A percentile compares a stretch with the other conserved stretches of the same genome.
Evolutionary conservation across 371 early-diverging fungal species (phyloP).

Genomic region (Lichtheimia ornata): DNA sequence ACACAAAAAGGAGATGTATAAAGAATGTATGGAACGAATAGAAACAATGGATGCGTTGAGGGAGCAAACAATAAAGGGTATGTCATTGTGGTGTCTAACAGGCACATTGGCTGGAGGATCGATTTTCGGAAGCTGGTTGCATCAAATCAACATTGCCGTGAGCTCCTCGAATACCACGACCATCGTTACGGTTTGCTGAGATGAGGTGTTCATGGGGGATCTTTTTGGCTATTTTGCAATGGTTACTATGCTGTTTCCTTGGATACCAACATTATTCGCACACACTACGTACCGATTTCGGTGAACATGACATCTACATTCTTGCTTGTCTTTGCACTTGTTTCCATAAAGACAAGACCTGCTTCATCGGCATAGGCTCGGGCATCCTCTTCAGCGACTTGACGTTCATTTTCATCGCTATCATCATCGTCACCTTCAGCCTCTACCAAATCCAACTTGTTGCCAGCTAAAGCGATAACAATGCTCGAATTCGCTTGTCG

Average conservation of each 20-base stretch:
- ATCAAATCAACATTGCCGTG: slow-evolving; percentile 64
- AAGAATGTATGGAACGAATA: background rate
- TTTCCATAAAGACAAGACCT: slow-evolving; percentile 85
- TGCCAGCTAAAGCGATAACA: slow-evolving; percentile 96
- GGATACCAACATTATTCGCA: background rate
- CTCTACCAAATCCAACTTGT: slow-evolving; percentile 86
- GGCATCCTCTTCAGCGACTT: slow-evolving; percentile 75
- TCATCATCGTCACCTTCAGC: slow-evolving; percentile 32
- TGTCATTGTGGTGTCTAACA: slow-evolving; percentile 7
- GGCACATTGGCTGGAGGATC: slow-evolving; percentile 12
- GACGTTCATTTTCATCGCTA: slow-evolving; percentile 42
- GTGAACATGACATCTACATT: slow-evolving; percentile 80
- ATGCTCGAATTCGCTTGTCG: slow-evolving; percentile 94
- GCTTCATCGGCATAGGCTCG: slow-evolving; percentile 82
- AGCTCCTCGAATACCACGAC: slow-evolving; percentile 26
- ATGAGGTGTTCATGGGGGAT: slow-evolving; percentile 16
- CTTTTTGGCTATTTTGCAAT: slow-evolving; percentile 16
- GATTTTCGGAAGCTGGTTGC: slow-evolving; percentile 30
- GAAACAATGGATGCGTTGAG: background rate
- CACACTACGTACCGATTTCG: slow-evolving; percentile 41
- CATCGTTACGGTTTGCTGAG: slow-evolving; percentile 10
- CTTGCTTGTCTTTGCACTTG: slow-evolving; percentile 85
- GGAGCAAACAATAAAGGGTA: slow-evolving; percentile 21
- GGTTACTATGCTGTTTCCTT: background rate
- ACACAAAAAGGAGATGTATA: background rate